phyloP scores from a whole-genome alignment of 805 yeast genomes.

The Wickerhamomyces subpelliculosus region DNA sequence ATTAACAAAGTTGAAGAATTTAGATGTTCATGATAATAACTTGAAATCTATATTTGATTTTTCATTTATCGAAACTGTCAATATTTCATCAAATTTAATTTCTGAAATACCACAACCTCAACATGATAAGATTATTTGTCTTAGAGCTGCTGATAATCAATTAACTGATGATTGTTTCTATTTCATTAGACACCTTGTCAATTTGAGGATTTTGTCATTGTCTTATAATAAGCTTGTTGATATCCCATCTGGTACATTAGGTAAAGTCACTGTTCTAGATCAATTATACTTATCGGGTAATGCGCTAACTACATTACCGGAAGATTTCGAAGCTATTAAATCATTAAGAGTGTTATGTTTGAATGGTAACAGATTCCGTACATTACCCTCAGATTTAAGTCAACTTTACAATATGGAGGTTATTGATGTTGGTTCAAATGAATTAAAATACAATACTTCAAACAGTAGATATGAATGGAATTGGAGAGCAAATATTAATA shows the following conservation, averaged over 20 bases:
- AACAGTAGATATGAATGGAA: conserved; percentile 98
- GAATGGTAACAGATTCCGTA: conserved; percentile 79
- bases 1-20: conserved; percentile 48
- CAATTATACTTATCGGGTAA: conserved; percentile 82
- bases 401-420: conserved; percentile 56
- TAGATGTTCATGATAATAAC: conserved; percentile 84
- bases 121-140: conserved; percentile 36
- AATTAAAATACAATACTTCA: conserved; percentile 82
- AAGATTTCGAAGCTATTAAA: conserved; percentile 64
- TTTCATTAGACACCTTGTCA: conserved; percentile 48
- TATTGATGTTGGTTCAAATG: conserved; percentile 88
- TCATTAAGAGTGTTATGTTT: conserved; percentile 55
- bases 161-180: conserved; percentile 73
- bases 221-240: conserved; percentile 83
- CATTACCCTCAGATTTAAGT: conserved; percentile 84
- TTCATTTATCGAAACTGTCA: conserved; percentile 39
- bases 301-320: conserved; percentile 67
- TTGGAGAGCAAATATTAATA: conserved; percentile 78
- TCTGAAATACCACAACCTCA: conserved; percentile 32
- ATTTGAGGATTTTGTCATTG: conserved; percentile 60
- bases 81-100: conserved; percentile 63
- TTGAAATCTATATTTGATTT: conserved; percentile 54
- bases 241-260: conserved; percentile 66
- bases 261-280: conserved; percentile 46
- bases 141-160: conserved; percentile 78